Base-by-base conservation (phyloP, 768 basidiomycete species). In the Rhizopogon rudus region DNA sequence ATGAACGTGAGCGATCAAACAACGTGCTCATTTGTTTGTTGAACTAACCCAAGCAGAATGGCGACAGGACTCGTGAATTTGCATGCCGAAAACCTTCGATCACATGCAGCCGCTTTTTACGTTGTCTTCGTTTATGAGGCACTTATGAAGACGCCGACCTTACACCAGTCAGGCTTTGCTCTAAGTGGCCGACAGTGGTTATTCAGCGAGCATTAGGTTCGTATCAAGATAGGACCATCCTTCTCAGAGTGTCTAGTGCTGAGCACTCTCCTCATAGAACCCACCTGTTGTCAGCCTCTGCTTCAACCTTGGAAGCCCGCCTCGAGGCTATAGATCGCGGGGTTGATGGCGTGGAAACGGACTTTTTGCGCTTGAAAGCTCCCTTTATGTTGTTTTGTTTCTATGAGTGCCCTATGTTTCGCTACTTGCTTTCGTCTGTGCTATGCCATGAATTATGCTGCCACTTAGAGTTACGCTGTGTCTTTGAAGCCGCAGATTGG, bases 91-190 rank as follows among this genome's bases (percentile, higher is more conserved):
- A 49, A 20, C 20, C 33, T 22, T 22, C 33, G 37, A 49, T 37
- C 35, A 37, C 20, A 49, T 49, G 22, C 33, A 37, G 35, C 35
- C 20, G 22, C 33, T 49, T 14, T 25, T 49, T 49, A 49, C 48
- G 48, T 37, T 37, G 46, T 35, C 33, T 35, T 49, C 48, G 48
- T 37, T 49, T 49, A 13, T 35, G 48, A 49, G 48, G 48, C 48
- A 49, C 48, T 49, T 49, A 37, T 37, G 35, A 16, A 22, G 35
- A 49, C 48, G 35, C 35, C 9, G 48, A n/a, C 35, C 35, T 37
- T 20, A 25, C 25, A 37, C 20, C 37, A 9, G 35, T 22, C 33
- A 37, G 35, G 35, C 33, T 49, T 49, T 48, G n/a, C 20, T 37
- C 48, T 22, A 25, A 49, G 48, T 49, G 5, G 35, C 48, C 48